These are phyloP conservation scores for Russula sp. DNA, from an alignment of 768 basidiomycete species.

Conservation along the genomic window DNA sequence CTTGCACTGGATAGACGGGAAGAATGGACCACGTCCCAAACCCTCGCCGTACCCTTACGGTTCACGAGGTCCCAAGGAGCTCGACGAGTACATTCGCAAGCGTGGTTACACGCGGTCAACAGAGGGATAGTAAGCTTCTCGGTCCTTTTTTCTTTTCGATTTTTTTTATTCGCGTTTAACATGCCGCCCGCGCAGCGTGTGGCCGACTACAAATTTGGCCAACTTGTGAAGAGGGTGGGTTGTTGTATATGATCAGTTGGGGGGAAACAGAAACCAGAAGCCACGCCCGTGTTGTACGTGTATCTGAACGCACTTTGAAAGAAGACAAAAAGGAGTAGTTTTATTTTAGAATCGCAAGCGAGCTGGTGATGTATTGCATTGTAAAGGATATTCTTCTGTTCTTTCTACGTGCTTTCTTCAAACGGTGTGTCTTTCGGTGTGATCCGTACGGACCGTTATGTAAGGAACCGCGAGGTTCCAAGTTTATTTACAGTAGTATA, in stretches of 20 bases:
- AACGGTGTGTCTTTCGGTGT: neutral
- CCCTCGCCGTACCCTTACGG: constrained; percentile 86
- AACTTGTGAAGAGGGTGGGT: constrained; percentile 34
- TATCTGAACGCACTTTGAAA: neutral
- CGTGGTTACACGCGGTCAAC: constrained; percentile 69
- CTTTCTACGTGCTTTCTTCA: neutral
- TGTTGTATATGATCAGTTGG: constrained; percentile 5
- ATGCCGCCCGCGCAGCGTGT: constrained; percentile 38
- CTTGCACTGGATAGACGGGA: constrained; percentile 92
- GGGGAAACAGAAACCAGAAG: constrained; percentile 3
- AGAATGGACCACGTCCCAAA: constrained; percentile 54
- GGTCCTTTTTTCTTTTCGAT: neutral
- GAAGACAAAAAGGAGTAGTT: neutral
- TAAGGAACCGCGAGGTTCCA: neutral
- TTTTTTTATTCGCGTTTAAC: neutral
- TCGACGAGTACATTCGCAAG: constrained; percentile 66
- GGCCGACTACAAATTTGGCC: constrained; percentile 69
- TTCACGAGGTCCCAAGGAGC: constrained; percentile 84
- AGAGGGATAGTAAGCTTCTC: constrained; percentile 58
- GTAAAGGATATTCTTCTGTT: neutral
- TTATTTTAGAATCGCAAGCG: neutral
- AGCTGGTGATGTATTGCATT: neutral
- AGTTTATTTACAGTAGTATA: neutral
- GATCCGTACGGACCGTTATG: neutral
- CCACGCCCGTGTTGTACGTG: constrained; percentile 1